Evolutionary conservation across 2,329 filamentous ascomycete genomes (phyloP), one percentile per base, ranked within the genome.

Genomic region (Alternaria ethzedia): DNA sequence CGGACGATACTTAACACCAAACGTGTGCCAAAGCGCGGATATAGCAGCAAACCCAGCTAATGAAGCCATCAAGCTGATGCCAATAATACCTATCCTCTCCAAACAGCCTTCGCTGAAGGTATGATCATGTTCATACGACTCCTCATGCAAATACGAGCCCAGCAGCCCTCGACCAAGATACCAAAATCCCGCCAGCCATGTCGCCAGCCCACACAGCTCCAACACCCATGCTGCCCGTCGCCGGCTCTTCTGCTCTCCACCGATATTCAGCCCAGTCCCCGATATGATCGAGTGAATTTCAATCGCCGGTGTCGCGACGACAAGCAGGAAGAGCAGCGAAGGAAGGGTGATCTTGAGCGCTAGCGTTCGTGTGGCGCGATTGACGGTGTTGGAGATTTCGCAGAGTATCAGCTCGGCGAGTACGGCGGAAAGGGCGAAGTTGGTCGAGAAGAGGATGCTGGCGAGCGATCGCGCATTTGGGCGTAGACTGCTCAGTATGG

Each of bases 11-110:
- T 86, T 87, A 28, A 89, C 88, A 23, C 89, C 87, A 79, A 96
- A 93, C 1, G 88, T 92, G 75, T 96, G 91, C 92, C 93, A 97
- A 2, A 94, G 89, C 2, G 91, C 91, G 23, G 91, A 94, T 32
- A 96, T 91, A n/a, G 92, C 92, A 6, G 93, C 93, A 73, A 96
- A 97, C 0, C 93, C 93, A 7, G 93, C 93, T n/a, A 97, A 83
- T 13, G 94, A 86, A 15, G 93, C 93, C 92, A 97, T 96, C 57
- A 96, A 82, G 51, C 91, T 90, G 59, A 96, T 93, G 4, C 93
- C 93, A 66, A 96, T 93, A 44, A 97, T 90, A 12, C 93, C 93
- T 25, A 97, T 89, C 47, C 93, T 79, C 68, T 88, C 86, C 49
- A 88, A 75, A 70, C 86, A 87, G 30, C 85, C 86, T 70, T 88